Percentiles rank a stretch among this genome's conserved stretches.
phyloP scores from a whole-genome alignment of 768 basidiomycete genomes.

The Naganishia randhawae region DNA sequence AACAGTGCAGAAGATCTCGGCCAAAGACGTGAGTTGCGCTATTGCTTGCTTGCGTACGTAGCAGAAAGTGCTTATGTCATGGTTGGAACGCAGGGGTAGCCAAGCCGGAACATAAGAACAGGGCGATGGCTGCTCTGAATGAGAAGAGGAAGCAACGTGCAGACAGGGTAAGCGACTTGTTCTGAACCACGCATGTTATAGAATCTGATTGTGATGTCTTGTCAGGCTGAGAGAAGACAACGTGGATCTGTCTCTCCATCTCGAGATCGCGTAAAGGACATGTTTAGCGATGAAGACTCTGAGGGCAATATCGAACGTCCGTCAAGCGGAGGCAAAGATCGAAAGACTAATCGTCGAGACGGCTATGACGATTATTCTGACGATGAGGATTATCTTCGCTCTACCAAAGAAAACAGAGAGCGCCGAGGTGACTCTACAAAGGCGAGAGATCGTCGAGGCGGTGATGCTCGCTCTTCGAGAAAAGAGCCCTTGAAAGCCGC shows the following conservation, averaged over 20 bases:
- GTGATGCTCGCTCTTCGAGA: conserved; percentile 49
- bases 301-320: background rate
- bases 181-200: background rate
- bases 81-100: conserved; percentile 1
- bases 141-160: conserved; percentile 21
- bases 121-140: conserved; percentile 22
- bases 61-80: no score
- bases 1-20: conserved; percentile 3
- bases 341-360: conserved; percentile 8
- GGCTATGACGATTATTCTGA: conserved; percentile 26
- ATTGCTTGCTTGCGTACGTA: no score
- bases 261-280: conserved; percentile 15
- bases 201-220: background rate
- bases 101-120: conserved; percentile 21
- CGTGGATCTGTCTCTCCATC: conserved; percentile 16
- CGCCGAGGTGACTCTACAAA: conserved; percentile 34
- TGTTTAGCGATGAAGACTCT: conserved; percentile 26
- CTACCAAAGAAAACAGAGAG: conserved; percentile 28
- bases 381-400: conserved; percentile 16
- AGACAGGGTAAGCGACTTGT: conserved; percentile 11
- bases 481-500: conserved; percentile 55
- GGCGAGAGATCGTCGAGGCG: conserved; percentile 56
- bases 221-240: conserved; percentile 17
- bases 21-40: conserved; percentile 10
- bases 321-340: background rate